Percentiles rank a stretch among this genome's conserved stretches.
phyloP scores from a whole-genome alignment of 176 grass and related monocot species.

The Raddia distichophylla region DNA sequence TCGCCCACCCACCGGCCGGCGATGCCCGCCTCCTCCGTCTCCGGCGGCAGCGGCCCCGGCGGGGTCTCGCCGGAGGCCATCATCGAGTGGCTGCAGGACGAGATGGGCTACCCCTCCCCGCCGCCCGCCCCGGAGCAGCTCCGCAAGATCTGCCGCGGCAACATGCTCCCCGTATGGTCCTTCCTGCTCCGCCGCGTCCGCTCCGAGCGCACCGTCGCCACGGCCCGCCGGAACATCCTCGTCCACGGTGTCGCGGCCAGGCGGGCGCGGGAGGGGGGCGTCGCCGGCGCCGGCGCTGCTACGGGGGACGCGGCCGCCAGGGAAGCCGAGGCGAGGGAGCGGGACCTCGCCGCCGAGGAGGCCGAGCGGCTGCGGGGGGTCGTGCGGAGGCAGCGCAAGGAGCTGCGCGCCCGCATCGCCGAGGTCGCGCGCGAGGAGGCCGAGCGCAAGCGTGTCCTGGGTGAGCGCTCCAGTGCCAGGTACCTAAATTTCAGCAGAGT shows the following conservation, averaged over 20 bases:
- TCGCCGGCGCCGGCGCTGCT: background rate
- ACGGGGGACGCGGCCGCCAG: constrained; percentile 54
- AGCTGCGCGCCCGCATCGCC: constrained; percentile 73
- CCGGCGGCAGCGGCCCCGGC: constrained; percentile 56
- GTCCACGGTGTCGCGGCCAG: constrained; percentile 82
- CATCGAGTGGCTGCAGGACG: constrained; percentile 95
- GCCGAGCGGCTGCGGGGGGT: constrained; percentile 81
- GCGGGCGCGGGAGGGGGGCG: constrained; percentile 59
- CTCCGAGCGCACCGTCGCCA: constrained; percentile 88
- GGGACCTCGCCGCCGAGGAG: constrained; percentile 89
- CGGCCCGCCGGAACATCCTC: constrained; percentile 80
- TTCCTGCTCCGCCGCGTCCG: constrained; percentile 94
- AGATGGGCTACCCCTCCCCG: constrained; percentile 94
- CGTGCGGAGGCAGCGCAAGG: constrained; percentile 92
- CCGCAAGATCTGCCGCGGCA: constrained; percentile 99
- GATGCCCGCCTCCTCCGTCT: constrained; percentile 69
- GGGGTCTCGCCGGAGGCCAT: constrained; percentile 83
- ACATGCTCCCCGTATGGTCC: constrained; percentile 94
- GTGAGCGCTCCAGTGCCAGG: constrained; percentile 95
- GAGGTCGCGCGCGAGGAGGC: constrained; percentile 89
- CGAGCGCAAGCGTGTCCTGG: constrained; percentile 79
- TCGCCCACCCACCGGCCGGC: constrained; percentile 18
- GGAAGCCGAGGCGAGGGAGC: constrained; percentile 83
- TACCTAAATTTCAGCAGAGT: constrained; percentile 21
- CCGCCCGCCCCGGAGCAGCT: constrained; percentile 80